Base-by-base conservation (phyloP, 139 green algal genomes). In the Pseudopediastrum boryanum region DNA sequence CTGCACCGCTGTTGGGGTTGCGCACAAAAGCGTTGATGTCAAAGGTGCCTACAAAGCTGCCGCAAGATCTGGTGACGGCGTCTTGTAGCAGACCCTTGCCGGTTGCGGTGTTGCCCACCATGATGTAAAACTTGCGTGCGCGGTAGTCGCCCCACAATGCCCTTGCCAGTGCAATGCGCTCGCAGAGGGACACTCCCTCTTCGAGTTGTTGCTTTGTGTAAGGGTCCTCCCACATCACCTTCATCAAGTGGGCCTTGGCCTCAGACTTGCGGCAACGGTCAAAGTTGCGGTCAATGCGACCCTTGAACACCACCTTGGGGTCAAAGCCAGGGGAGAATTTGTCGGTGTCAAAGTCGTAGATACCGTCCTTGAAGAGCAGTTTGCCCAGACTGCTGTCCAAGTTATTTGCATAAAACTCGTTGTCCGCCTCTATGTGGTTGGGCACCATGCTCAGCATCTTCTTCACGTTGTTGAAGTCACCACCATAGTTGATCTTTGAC, bases 261-360 rank as follows among this genome's bases (percentile, higher is more conserved):
- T 46, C 31, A 23, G 31, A n/a, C 25, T 16, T 71, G 33, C 39
- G 16, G 35, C 27, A 29, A 39, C 63, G 63, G 35, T 71, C 63
- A 71, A 71, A 71, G 33, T 71, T 48, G 31, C 63, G 63, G 63
- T 71, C 35, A 23, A 71, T 71, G 31, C 63, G 29, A 27, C 63
- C 63, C 13, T 38, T 39, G 50, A 71, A 71, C 23, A 71, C 63
- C 31, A 71, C 39, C 31, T 46, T n/a, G 27, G 27, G 36, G 63
- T 71, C 63, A 50, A 71, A 71, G 35, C 63, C 27, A 23, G 63
- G 63, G n/a, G 63, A 54, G 63, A 71, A 71, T 13, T 21, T 71
- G 63, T 71, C 63, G 50, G 31, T 51, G 63, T 71, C 35, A 50
- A 71, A 71, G 16, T 71, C 63, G 27, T 71, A 71, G n/a, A 71